Conservation (phyloP, 805 yeast genomes). For the Pachysolen tannophilus region DNA sequence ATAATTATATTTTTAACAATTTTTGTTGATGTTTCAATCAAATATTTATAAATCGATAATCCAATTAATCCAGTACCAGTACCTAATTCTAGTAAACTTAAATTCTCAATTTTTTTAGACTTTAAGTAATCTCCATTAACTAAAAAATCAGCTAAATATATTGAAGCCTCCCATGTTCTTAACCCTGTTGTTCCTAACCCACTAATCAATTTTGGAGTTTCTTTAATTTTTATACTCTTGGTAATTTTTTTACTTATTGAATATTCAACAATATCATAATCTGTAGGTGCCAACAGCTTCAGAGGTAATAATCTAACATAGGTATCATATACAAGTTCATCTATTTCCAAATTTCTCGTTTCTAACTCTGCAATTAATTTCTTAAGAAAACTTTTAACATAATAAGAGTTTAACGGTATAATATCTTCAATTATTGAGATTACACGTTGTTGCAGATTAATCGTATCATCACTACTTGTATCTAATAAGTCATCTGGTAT, state of each 20-base stretch:
- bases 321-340: conserved; percentile 36
- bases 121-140: conserved; percentile 10
- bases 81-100: conserved; percentile 62
- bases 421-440: too few relatives aligned
- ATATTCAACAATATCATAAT: conserved; percentile 30
- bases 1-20: conserved; percentile 25
- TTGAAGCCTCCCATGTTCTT: conserved; percentile 92
- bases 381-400: conserved; percentile 39
- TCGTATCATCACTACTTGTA: too few relatives aligned
- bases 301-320: conserved; percentile 28
- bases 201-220: conserved; percentile 56
- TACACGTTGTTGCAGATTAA: too few relatives aligned
- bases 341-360: conserved; percentile 17
- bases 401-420: too few relatives aligned
- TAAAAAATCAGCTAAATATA: conserved; percentile 52
- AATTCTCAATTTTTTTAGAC: conserved; percentile 9
- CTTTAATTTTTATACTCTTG: conserved; percentile 31
- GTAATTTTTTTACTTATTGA: conserved; percentile 15
- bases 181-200: conserved; percentile 83
- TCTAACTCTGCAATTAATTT: conserved; percentile 30
- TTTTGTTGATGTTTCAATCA: conserved; percentile 12
- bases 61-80: conserved; percentile 86
- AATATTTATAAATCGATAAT: conserved; percentile 29
- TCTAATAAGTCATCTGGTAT: conserved; percentile 76
- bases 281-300: conserved; percentile 27